phyloP scores from a whole-genome alignment of 2,329 filamentous ascomycete genomes.

The Drechslera avenae region DNA sequence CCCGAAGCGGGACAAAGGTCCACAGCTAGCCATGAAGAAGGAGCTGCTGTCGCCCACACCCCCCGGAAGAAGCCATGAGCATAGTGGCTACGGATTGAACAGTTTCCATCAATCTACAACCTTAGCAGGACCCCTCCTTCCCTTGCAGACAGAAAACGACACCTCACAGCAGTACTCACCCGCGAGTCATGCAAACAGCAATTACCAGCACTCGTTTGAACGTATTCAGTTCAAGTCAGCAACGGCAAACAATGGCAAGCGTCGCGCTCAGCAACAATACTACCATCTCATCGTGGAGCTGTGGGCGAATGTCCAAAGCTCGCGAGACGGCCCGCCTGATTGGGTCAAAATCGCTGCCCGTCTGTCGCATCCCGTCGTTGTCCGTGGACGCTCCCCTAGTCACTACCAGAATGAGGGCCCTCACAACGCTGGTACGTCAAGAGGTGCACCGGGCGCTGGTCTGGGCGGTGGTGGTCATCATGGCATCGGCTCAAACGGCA shows the following conservation, averaged over 20 bases:
- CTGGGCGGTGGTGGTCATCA: constrained; percentile 46
- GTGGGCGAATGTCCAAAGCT: constrained; percentile 46
- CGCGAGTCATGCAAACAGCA: constrained; percentile 40
- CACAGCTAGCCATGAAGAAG: constrained; percentile 74
- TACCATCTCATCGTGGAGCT: constrained; percentile 85
- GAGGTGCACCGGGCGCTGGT: constrained; percentile 42
- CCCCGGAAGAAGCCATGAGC: constrained; percentile 55
- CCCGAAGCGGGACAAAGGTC: constrained; percentile 87
- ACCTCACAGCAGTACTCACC: constrained; percentile 43
- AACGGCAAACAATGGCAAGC: constrained; percentile 91
- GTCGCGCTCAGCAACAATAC: constrained; percentile 87
- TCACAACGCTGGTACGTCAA: constrained; percentile 44
- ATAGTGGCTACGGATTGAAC: constrained; percentile 46
- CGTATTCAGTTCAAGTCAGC: constrained; percentile 94
- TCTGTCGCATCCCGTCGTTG: constrained; percentile 46
- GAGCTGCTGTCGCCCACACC: constrained; percentile 70
- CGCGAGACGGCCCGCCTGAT: constrained; percentile 33
- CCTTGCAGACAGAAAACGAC: constrained; percentile 47
- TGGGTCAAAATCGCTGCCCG: constrained; percentile 48
- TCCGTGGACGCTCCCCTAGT: constrained; percentile 49
- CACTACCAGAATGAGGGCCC: constrained; percentile 56
- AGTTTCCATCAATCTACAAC: constrained; percentile 44
- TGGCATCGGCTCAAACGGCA: constrained; percentile 71
- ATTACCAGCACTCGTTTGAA: constrained; percentile 71
- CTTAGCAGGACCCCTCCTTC: constrained; percentile 49